A percentile compares a stretch with the other conserved stretches of the same genome.
phyloP scores from a whole-genome alignment of 2,329 filamentous ascomycete species.

The Colletotrichum chlorophyti region DNA sequence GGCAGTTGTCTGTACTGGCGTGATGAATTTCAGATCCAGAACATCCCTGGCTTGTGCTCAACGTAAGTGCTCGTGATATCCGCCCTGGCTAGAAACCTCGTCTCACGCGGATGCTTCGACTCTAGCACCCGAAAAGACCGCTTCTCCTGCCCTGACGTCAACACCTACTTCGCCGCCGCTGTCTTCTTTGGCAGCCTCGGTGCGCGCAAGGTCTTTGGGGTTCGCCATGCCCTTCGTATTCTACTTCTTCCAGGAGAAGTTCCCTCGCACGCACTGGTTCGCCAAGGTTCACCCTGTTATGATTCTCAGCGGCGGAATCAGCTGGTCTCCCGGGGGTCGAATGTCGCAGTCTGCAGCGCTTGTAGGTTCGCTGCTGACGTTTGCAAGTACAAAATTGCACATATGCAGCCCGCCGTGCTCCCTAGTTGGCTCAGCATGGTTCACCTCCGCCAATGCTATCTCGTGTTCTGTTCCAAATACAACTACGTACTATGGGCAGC shows the following conservation, averaged over 20 bases:
- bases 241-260: constrained; percentile 41
- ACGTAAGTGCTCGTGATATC: neutral
- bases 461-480: constrained; percentile 47
- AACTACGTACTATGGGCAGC: constrained; percentile 42
- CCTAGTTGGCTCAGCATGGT: constrained; percentile 50
- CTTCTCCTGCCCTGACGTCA: constrained; percentile 38
- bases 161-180: constrained; percentile 44
- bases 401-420: constrained; percentile 51
- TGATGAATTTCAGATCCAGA: constrained; percentile 43
- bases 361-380: neutral
- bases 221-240: constrained; percentile 39
- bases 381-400: constrained; percentile 45
- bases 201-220: constrained; percentile 45
- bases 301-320: constrained; percentile 42
- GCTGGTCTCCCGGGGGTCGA: constrained; percentile 37
- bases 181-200: constrained; percentile 51
- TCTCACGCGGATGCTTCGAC: neutral
- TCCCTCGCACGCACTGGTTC: constrained; percentile 39
- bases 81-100: no score
- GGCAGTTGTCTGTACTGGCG: constrained; percentile 40
- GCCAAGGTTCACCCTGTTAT: constrained; percentile 48
- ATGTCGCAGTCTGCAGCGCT: no score
- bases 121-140: constrained; percentile 30
- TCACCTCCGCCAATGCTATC: constrained; percentile 45
- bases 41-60: constrained; percentile 38